phyloP scores from a whole-genome alignment of 345 rosid species.

The Rhizophora apiculata region DNA sequence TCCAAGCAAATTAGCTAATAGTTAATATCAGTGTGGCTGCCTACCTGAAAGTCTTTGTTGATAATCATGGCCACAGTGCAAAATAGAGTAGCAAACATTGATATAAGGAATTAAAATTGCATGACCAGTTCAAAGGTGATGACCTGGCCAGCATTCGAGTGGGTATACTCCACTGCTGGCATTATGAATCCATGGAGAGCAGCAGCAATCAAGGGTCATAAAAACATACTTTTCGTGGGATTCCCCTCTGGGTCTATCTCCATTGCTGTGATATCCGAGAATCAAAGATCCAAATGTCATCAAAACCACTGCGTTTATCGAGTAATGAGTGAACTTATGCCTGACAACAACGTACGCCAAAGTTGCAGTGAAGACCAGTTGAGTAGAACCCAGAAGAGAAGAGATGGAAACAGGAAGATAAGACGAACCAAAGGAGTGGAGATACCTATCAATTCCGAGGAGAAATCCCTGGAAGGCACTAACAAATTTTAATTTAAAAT shows the following conservation, averaged over 20 bases:
- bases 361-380: not conserved
- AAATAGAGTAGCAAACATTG: not conserved
- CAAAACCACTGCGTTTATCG: not conserved
- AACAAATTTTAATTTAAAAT: too few relatives aligned
- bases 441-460: not conserved
- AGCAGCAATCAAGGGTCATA: not conserved
- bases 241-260: not conserved
- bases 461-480: not conserved
- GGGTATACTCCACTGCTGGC: not conserved
- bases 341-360: not conserved
- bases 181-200: not conserved
- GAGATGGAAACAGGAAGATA: not conserved
- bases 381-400: not conserved
- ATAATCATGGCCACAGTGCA: not conserved
- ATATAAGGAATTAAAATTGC: not conserved
- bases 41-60: not conserved
- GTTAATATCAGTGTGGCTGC: not conserved
- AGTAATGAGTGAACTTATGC: not conserved
- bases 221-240: not conserved
- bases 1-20: too few relatives aligned
- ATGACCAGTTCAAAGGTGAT: not conserved
- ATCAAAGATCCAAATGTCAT: not conserved
- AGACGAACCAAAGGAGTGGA: not conserved
- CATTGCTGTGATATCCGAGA: not conserved
- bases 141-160: not conserved